Evolutionary conservation across 2,329 filamentous ascomycete species (phyloP), one percentile per base, ranked within the genome.

Genomic region (Scedosporium apiospermum): DNA sequence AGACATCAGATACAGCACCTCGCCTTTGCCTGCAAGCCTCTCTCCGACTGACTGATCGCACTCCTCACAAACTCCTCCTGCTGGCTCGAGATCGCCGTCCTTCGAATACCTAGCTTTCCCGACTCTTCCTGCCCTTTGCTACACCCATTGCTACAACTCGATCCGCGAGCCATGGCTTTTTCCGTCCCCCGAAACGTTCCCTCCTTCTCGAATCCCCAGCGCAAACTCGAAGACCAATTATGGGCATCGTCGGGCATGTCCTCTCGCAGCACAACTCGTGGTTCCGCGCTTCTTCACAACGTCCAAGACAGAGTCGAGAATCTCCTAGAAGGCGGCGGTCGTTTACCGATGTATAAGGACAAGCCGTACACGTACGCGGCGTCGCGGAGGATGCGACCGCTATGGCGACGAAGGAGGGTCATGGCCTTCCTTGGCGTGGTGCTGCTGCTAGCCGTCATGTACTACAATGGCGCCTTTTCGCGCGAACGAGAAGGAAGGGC

Each of bases 261-360:
- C 27, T 71, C 74, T 65, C 78, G 75, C 68, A 71, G 75, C 68
- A 71, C 53, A 66, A 73, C 71, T 67, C 71, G 76, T 63, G 74
- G 75, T 55, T 70, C 68, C 59, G 69, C 68, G 30, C 72, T 82
- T 55, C 71, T 84, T 57, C 75, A 77, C 64, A 80, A 77, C 58
- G 79, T 91, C 46, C 79, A 88, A 58, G 82, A 83, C 68, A 85
- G 83, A 65, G 78, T 91, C 42, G 83, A 82, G 60, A 81, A 80
- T 64, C 81, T 92, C 64, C 87, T 93, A 65, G 84, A 87, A 44
- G 83, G 76, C 26, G 74, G 74, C 65, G 69, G 77, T 41, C 74
- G 68, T 63, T 78, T 99, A 65, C 95, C 95, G 57, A 93, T 98
- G 89, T 99, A 99, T 79, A 99, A 99, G 77, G 95, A 99, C 77